Evolutionary conservation across 2,329 filamentous ascomycete species (phyloP), one percentile per base, ranked within the genome.

Genomic region (Basipetospora chlamydospora): DNA sequence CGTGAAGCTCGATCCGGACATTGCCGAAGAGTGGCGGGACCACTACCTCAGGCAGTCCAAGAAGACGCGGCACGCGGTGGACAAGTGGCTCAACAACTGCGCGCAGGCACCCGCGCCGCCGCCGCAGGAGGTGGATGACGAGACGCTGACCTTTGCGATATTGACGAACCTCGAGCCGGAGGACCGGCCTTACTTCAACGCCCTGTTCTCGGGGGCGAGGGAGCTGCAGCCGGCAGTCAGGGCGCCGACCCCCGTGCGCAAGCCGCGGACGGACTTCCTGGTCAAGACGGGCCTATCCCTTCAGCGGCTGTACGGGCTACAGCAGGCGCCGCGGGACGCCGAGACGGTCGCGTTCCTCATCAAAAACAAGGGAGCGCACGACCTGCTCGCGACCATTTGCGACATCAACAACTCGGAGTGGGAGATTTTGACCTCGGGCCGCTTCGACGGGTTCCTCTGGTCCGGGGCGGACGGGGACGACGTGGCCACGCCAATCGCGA

Each of bases 371-470:
- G 66, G 73, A 10, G 73, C 90, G 33, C 88, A 96, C 54, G 80
- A 90, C 49, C 75, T 94, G 22, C 73, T 96, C 3, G 77, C 84
- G 28, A 94, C 88, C 0, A 68, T 95, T 34, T 78, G 82, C 25
- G 84, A 87, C 36, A 90, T 96, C 47, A 90, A 80, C 51, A 73
- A 77, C 32, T 81, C 83, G n/a, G 88, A 96, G 56, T 96, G 88
- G 88, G 88, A 95, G 43, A 93, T 96, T 38, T 67, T 96, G 10
- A 84, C 80, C 4, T 95, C 88, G 0, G 88, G 88, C 20, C 80
- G 88, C 20, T 96, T 96, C 48, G 87, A 95, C 51, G 88, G 88
- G 4, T 96, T 96, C 58, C 67, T 95, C 15, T 93, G 88, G 75
- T 93, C 85, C 30, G 88, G 88, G 16, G 85, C 84, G 6, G 87